Conservation (phyloP, 139 green algal genomes). For the Chlamydomonas sp. region DNA sequence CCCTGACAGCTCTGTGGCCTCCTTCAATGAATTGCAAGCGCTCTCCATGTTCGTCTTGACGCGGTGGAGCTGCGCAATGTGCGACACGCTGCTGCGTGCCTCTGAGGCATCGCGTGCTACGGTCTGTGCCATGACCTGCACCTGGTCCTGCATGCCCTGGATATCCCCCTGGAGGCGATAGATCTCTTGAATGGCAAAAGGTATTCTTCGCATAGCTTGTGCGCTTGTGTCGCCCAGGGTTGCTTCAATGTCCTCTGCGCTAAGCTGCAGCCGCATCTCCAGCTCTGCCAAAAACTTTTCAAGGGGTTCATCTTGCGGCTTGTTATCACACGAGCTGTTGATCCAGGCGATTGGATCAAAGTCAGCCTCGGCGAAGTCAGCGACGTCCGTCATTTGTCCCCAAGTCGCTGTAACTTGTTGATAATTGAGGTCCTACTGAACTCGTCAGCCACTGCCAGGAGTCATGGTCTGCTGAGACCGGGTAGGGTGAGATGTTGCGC, state of each 20-base stretch:
- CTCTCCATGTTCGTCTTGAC: conserved; percentile 88
- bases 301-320: conserved; percentile 58
- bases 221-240: conserved; percentile 71
- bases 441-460: not conserved
- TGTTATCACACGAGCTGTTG: conserved; percentile 55
- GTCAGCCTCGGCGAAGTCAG: conserved; percentile 58
- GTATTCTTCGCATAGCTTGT: conserved; percentile 79
- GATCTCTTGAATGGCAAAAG: conserved; percentile 87
- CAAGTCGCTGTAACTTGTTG: too few species aligned
- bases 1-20: conserved; percentile 88
- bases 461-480: too few species aligned
- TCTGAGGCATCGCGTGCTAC: conserved; percentile 43
- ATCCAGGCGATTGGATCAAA: conserved; percentile 77
- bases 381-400: conserved; percentile 6
- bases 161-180: conserved; percentile 55
- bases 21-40: conserved; percentile 84
- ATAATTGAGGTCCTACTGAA: too few species aligned
- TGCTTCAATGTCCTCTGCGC: conserved; percentile 80
- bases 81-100: conserved; percentile 20
- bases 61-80: conserved; percentile 62
- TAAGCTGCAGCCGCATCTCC: conserved; percentile 87
- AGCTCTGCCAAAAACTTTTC: conserved; percentile 83
- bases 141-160: conserved; percentile 50
- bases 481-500: too few species aligned
- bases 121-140: conserved; percentile 27